Percentiles rank a stretch among this genome's conserved stretches.
These are phyloP conservation scores for Lolium perenne DNA, from an alignment of 176 grass and related monocot species.

Conservation along the genomic window DNA sequence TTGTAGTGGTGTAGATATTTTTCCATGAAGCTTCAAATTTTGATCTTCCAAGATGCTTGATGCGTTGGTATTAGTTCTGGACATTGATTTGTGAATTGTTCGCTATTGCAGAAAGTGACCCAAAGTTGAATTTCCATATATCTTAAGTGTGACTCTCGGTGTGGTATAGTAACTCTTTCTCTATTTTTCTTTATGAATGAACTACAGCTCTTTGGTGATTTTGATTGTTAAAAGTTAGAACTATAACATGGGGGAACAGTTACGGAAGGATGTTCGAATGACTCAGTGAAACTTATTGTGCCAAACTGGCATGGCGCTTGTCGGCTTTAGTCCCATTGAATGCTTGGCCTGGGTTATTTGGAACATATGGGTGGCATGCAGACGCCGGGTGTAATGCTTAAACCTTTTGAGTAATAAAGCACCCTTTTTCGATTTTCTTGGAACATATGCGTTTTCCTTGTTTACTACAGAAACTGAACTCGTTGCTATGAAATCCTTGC, in stretches of 20 bases:
- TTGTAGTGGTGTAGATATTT: background rate
- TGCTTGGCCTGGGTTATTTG: background rate
- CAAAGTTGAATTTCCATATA: background rate
- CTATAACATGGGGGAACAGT: background rate
- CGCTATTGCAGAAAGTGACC: background rate
- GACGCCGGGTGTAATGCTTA: no score
- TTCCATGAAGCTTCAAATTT: background rate
- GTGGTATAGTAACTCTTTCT: background rate
- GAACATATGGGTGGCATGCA: background rate
- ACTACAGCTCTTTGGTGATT: background rate
- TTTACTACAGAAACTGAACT: background rate
- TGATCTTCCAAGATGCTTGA: background rate
- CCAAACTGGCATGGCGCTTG: background rate
- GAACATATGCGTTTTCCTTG: background rate
- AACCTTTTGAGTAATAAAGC: no score
- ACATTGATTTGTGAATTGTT: background rate
- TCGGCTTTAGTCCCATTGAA: background rate
- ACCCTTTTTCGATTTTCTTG: no score
- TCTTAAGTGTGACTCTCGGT: background rate
- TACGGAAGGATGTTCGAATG: background rate
- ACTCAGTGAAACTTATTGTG: no score
- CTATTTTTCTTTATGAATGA: background rate
- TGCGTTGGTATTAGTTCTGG: background rate
- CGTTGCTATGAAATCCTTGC: background rate
- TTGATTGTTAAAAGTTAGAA: background rate